These are phyloP conservation scores for Colletotrichum spinosum DNA, from an alignment of 2,329 filamentous ascomycete species.

Conservation along the genomic window DNA sequence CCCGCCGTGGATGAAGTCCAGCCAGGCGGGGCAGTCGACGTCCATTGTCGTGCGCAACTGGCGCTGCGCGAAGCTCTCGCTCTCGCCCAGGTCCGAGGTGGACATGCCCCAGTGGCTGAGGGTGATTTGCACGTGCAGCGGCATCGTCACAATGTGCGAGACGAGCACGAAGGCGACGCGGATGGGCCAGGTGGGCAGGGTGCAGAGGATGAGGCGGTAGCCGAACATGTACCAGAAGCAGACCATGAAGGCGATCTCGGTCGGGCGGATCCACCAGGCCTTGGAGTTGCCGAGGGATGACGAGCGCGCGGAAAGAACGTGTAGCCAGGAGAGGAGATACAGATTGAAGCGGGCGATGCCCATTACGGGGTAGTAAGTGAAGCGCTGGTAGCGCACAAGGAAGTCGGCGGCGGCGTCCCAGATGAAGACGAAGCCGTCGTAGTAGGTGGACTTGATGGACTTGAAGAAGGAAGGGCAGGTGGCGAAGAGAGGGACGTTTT, in stretches of 20 bases:
- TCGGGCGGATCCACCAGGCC: conserved; percentile 76
- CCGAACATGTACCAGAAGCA: conserved; percentile 78
- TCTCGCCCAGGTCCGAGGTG: conserved; percentile 71
- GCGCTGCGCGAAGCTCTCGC: conserved; percentile 76
- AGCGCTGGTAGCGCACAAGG: conserved; percentile 71
- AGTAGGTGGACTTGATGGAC: conserved; percentile 73
- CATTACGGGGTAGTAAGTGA: conserved; percentile 77
- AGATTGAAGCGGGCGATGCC: conserved; percentile 78
- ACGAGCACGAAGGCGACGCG: conserved; percentile 73
- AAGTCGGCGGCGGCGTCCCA: conserved; percentile 72
- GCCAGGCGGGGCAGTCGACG: conserved; percentile 77
- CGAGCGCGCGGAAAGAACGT: conserved; percentile 68
- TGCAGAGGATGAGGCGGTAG: conserved; percentile 71
- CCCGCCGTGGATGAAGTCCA: conserved; percentile 79
- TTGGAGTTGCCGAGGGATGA: conserved; percentile 65
- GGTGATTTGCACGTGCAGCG: conserved; percentile 78
- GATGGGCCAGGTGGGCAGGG: conserved; percentile 67
- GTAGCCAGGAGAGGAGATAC: conserved; percentile 74
- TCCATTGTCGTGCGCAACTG: conserved; percentile 81
- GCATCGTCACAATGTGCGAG: conserved; percentile 74
- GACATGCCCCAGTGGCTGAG: conserved; percentile 81
- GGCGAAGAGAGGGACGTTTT: conserved; percentile 78
- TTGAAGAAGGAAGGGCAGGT: conserved; percentile 74
- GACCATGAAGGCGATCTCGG: conserved; percentile 71
- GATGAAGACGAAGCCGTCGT: conserved; percentile 69